Percentiles rank a stretch among this genome's conserved stretches.
phyloP scores from a whole-genome alignment of 2,329 filamentous ascomycete species.

The Colletotrichum higginsianum region DNA sequence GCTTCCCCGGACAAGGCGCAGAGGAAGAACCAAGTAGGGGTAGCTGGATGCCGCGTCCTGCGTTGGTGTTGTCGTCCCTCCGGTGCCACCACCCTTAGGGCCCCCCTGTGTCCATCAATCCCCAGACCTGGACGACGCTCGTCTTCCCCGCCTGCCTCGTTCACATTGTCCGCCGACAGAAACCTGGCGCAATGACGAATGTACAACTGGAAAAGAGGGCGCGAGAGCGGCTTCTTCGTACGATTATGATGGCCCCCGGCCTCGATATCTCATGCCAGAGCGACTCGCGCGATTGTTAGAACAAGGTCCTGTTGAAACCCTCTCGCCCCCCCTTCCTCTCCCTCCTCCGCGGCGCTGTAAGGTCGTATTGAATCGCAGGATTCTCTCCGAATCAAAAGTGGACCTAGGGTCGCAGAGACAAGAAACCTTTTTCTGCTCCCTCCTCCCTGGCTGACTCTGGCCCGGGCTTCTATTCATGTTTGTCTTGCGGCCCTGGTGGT shows the following conservation, averaged over 20 bases:
- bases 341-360: conserved; percentile 27
- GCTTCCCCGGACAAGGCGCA: conserved; percentile 3
- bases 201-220: conserved; percentile 5
- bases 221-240: conserved; percentile 21
- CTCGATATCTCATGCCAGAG: conserved; percentile 19
- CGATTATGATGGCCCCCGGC: conserved; percentile 28
- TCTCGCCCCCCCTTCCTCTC: neutral
- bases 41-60: conserved; percentile 1
- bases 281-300: conserved; percentile 39
- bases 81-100: conserved; percentile 10
- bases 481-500: neutral
- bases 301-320: conserved; percentile 38
- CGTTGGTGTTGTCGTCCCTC: conserved; percentile 17
- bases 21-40: conserved; percentile 2
- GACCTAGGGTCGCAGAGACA: conserved; percentile 33
- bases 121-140: conserved; percentile 16
- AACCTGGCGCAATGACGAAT: conserved; percentile 24
- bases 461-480: conserved; percentile 19
- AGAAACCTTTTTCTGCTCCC: conserved; percentile 28
- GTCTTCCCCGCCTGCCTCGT: conserved; percentile 10
- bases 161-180: neutral
- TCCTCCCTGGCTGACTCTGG: neutral
- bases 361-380: conserved; percentile 40
- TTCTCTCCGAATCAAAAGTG: conserved; percentile 40
- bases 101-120: conserved; percentile 32